Conservation (phyloP, 805 yeast genomes). For the Brettanomyces naardenensis region DNA sequence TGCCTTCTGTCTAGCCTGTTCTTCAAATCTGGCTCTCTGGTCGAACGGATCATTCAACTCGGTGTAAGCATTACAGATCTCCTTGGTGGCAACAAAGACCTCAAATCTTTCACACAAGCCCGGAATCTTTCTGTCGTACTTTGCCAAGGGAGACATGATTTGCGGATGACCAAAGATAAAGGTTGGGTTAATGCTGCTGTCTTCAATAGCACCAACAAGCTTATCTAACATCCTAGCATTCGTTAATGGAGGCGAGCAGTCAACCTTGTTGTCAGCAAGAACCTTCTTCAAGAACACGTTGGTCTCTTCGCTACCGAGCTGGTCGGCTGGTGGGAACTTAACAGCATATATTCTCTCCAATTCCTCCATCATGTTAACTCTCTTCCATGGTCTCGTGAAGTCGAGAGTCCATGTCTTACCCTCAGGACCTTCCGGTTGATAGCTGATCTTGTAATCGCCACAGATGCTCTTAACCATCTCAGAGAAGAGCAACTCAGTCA, state of each 20-base stretch:
- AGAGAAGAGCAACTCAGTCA: conserved; percentile 87
- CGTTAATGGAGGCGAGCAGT: conserved; percentile 84
- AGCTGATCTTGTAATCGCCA: conserved; percentile 77
- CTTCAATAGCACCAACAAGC: conserved; percentile 95
- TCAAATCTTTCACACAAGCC: conserved; percentile 98
- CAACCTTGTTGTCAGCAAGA: conserved; percentile 72
- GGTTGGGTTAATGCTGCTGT: conserved; percentile 90
- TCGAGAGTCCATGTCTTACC: conserved; percentile 73
- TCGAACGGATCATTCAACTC: conserved; percentile 99
- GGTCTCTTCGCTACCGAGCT: conserved; percentile 90
- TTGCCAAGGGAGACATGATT: conserved; percentile 99
- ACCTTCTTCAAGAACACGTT: conserved; percentile 80
- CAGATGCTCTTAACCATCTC: conserved; percentile 97
- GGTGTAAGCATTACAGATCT: conserved; percentile 96
- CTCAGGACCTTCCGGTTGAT: conserved; percentile 93
- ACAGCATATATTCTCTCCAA: conserved; percentile 79
- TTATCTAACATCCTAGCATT: conserved; percentile 99
- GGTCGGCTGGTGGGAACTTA: conserved; percentile 92
- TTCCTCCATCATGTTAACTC: conserved; percentile 95
- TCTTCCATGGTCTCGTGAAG: conserved; percentile 96
- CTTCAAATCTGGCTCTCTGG: conserved; percentile 96
- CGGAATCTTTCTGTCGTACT: conserved; percentile 83
- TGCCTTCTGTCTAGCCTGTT: conserved; percentile 96
- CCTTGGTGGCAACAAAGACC: conserved; percentile 97
- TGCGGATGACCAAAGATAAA: conserved; percentile 98